phyloP scores from a whole-genome alignment of 2,329 filamentous ascomycete genomes.

The Remersonia thermophila region DNA sequence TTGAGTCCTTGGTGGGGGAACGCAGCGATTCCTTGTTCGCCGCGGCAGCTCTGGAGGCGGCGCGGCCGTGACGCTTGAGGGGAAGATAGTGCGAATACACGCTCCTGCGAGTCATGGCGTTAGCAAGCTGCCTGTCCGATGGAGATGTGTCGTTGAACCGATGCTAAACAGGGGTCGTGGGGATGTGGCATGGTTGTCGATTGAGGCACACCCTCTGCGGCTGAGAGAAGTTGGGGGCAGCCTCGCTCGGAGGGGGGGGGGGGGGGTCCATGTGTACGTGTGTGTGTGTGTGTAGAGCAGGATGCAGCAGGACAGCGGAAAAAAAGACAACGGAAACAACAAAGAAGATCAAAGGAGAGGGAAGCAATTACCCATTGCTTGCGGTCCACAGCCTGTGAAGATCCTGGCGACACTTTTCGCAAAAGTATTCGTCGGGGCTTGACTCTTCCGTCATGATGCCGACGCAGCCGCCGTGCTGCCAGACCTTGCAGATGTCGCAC shows the following conservation, averaged over 20 bases:
- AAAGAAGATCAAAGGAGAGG: conserved; percentile 3
- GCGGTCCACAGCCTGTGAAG: conserved; percentile 74
- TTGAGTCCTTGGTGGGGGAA: conserved; percentile 35
- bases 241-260: too few species aligned
- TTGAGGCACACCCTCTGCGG: too few species aligned
- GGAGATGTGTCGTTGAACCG: too few species aligned
- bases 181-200: too few species aligned
- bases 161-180: too few species aligned
- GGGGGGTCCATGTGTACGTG: too few species aligned
- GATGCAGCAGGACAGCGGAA: conserved; percentile 7
- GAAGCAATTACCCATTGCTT: conserved; percentile 63
- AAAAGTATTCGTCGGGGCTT: conserved; percentile 95
- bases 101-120: conserved; percentile 37
- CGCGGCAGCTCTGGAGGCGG: conserved; percentile 50
- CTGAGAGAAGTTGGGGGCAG: too few species aligned
- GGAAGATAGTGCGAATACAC: conserved; percentile 55
- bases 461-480: conserved; percentile 96
- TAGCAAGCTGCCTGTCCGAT: conserved; percentile 20
- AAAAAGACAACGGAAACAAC: conserved; percentile 6
- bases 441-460: conserved; percentile 90
- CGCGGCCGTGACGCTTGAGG: conserved; percentile 42
- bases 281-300: too few species aligned
- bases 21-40: conserved; percentile 49
- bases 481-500: conserved; percentile 95
- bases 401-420: conserved; percentile 86